Evolutionary conservation across 805 yeast genomes (phyloP), one percentile per base, ranked within the genome.

Genomic region (Yamadazyma sp.): DNA sequence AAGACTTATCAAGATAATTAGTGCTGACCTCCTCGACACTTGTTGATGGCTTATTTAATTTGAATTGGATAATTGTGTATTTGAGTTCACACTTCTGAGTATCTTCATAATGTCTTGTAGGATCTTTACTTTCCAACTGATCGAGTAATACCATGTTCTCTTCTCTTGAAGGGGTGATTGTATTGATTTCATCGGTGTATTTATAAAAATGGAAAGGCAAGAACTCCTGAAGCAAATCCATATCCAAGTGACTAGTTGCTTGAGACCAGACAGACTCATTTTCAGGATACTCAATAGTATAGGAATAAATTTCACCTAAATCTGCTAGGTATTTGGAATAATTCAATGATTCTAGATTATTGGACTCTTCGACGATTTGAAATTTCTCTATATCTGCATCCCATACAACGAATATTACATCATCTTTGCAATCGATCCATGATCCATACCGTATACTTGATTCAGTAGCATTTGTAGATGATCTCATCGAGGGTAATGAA

Each of bases 1-100:
- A 76, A 1, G 83, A 65, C 44, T 78, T 75, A 52, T 85, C 91
- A 12, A 75, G 40, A 11, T 70, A 73, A 39, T 75, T 77, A 5
- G 56, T 49, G 19, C 85, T 80, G 16, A 68, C 53, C 31, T 70
- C 68, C 3, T 59, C 57, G 0, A 65, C 16, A 10, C 61, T 58
- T 0, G 28, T 23, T 8, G 17, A 21, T 3, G 60, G 59, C 10
- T 69, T 52, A 28, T 65, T 53, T n/a, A 50, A 44, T 24, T 63
- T 65, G 34, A 65, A 53, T 35, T 75, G 69, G 5, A 77, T 57
- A 3, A 55, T 46, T 1, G 75, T 63, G 40, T 70, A 73, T 7
- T 48, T 49, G 27, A 77, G 48, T 39, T 67, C 73, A 2, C 60
- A 37, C n/a, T 45, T 46, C 4, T 41, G 30, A 23, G 60, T 60